Evolutionary conservation across 2,329 filamentous ascomycete species (phyloP).

Genomic region (Venturiaceae sp.): DNA sequence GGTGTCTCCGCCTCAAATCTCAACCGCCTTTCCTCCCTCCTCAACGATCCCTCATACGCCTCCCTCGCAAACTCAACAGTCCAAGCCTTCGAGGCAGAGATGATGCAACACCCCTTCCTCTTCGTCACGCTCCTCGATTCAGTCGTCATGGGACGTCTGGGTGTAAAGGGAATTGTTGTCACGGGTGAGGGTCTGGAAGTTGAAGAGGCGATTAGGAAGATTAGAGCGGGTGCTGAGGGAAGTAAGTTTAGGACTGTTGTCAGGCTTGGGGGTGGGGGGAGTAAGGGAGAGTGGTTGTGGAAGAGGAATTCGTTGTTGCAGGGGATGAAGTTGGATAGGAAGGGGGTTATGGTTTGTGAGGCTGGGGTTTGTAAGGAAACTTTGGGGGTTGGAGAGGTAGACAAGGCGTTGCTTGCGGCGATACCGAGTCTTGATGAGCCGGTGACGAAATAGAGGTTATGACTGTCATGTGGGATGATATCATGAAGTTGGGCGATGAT

Average conservation of each 20-base stretch:
- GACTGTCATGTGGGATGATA: no score
- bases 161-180: constrained; percentile 51
- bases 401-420: neutral
- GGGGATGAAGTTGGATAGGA: constrained; percentile 10
- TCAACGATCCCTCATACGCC: constrained; percentile 56
- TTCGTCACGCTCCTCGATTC: constrained; percentile 72
- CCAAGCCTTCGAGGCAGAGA: constrained; percentile 80
- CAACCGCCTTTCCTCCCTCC: constrained; percentile 64
- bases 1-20: constrained; percentile 79
- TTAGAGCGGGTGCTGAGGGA: constrained; percentile 27
- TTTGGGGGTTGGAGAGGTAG: constrained; percentile 17
- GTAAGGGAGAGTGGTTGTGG: constrained; percentile 37
- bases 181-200: constrained; percentile 36
- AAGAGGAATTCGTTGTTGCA: constrained; percentile 38
- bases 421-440: neutral
- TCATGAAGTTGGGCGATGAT: no score
- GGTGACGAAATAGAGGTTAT: no score
- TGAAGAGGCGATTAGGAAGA: constrained; percentile 29
- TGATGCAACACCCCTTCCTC: constrained; percentile 86
- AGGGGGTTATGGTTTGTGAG: constrained; percentile 27
- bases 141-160: constrained; percentile 66
- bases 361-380: constrained; percentile 33
- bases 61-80: constrained; percentile 63
- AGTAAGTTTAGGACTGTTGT: constrained; percentile 23
- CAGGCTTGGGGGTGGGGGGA: constrained; percentile 24